phyloP scores from a whole-genome alignment of 805 yeast species.

The Nadsonia fulvescens region DNA sequence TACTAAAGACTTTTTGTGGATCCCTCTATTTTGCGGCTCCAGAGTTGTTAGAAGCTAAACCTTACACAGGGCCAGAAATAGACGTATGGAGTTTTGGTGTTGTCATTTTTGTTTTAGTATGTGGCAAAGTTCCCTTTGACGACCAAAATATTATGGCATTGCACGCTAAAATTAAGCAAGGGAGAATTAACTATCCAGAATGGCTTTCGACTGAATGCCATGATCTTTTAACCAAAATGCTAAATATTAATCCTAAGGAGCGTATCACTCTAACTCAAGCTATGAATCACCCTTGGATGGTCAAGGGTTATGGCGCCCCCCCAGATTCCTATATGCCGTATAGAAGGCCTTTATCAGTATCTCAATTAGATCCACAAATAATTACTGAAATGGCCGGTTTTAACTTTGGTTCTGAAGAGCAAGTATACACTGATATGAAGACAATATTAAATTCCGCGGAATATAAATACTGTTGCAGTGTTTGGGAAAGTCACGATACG shows the following conservation, averaged over 20 bases:
- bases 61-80: slow-evolving; percentile 91
- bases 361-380: slow-evolving; percentile 49
- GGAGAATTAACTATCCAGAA: slow-evolving; percentile 79
- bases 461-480: slow-evolving; percentile 44
- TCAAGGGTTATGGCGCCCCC: slow-evolving; percentile 61
- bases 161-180: slow-evolving; percentile 86
- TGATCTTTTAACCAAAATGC: slow-evolving; percentile 67
- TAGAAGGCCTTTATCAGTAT: slow-evolving; percentile 55
- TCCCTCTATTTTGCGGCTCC: slow-evolving; percentile 98
- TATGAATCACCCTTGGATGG: slow-evolving; percentile 87
- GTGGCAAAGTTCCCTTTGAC: slow-evolving; percentile 97
- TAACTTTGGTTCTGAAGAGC: slow-evolving; percentile 58
- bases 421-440: slow-evolving; percentile 37
- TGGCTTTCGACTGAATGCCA: slow-evolving; percentile 66
- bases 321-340: slow-evolving; percentile 56
- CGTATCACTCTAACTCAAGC: slow-evolving; percentile 72
- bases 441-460: slow-evolving; percentile 41
- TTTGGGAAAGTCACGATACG: too few species aligned
- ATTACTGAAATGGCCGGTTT: slow-evolving; percentile 58
- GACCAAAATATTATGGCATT: slow-evolving; percentile 82
- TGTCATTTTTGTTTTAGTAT: slow-evolving; percentile 81
- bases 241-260: slow-evolving; percentile 70
- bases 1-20: slow-evolving; percentile 90
- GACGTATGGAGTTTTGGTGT: slow-evolving; percentile 98
- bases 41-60: slow-evolving; percentile 78